Evolutionary conservation across 306 rosid genomes (phyloP), one percentile per base, ranked within the genome.

Genomic region (Inga leiocalycina): DNA sequence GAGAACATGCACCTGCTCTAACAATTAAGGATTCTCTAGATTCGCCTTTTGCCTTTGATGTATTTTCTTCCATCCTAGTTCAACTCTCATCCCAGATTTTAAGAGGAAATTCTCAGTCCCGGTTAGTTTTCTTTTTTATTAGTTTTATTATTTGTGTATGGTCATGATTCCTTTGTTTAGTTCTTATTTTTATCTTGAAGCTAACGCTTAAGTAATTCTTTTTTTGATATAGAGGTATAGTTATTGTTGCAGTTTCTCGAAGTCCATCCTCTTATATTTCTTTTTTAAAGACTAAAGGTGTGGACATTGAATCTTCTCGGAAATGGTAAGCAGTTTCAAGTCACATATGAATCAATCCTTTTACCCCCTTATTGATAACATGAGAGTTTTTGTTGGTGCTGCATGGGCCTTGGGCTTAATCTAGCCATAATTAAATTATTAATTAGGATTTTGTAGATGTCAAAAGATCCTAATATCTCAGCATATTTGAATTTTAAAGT

Each of bases 1-100:
- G 98, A 69, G 99, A 95, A 84, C 97, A 87, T 41, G 94, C 99
- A 1, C 92, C 96, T 1, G 85, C 94, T 84, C 93, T 96, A 82
- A 88, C 96, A 14, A 89, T 96, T 62, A 93, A 88, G 84, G 98
- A 93, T 88, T 82, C 89, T 46, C 79, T 87, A 19, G 72, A 89
- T 80, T 90, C 97, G 7, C 96, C 98, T 51, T 90, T 93, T 19
- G 91, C 87, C n/a, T 83, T 74, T 71, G 41, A 91, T 72, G 88
- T 92, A 10, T 92, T 93, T 84, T 72, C 92, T 27, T 86, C 93
- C 82, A 61, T 92, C 64, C 89, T 95, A 79, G 72, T 78, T 75
- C 96, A 91, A 85, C 92, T 90, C 76, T 93, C 91, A 19, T 82
- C 88, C 84, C 79, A 84, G 64, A 75, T 94, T 74, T 65, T 86